Base-by-base conservation (phyloP, 225 moss, liverwort and hornwort species). In the Physcomitrium patens region DNA sequence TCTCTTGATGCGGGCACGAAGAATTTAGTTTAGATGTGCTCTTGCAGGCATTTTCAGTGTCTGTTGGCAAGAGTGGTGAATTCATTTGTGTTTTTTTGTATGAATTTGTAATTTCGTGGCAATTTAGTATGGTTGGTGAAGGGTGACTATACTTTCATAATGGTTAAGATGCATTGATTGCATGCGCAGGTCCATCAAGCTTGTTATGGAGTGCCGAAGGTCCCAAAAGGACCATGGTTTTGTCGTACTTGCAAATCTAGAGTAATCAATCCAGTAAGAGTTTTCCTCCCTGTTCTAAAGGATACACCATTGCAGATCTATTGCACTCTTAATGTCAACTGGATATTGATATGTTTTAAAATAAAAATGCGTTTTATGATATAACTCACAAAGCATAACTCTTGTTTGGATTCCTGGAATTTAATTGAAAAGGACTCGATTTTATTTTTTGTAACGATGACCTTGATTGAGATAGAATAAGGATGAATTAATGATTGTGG, bases 121-220 rank as follows among this genome's bases (percentile, higher is more conserved):
- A 58, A 23, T 69, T 58, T 41, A 49, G 48, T 28, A 22, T 42
- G 27, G 44, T 69, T 60, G 7, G 8, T 52, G 16, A 58, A 19
- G 51, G 13, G 60, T 37, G 74, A 51, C 22, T 16, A 0, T 31
- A 28, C 54, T 64, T 16, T 50, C 19, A 44, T 49, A 3, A 53
- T 77, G 54, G 48, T 60, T 80, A 49, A 77, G 11, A 12, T 12
- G 43, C 28, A 22, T 60, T 65, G 19, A 13, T 69, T 80, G 62
- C 42, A 67, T 80, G 47, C n/a, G 16, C 68, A 96, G 96, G 94
- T 91, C 61, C 96, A 96, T 72, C 96, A 96, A 79, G 96, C 89
- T 63, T 96, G 96, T 77, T 96, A 96, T 82, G 96, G 96, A 31
- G 90, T 96, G 44, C 91, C 92, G 50, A 96, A 94, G 79, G 77